A percentile compares a stretch with the other conserved stretches of the same genome.
Evolutionary conservation across 2,329 filamentous ascomycete species (phyloP).

Genomic region (Clarireedia homoeocarpa): DNA sequence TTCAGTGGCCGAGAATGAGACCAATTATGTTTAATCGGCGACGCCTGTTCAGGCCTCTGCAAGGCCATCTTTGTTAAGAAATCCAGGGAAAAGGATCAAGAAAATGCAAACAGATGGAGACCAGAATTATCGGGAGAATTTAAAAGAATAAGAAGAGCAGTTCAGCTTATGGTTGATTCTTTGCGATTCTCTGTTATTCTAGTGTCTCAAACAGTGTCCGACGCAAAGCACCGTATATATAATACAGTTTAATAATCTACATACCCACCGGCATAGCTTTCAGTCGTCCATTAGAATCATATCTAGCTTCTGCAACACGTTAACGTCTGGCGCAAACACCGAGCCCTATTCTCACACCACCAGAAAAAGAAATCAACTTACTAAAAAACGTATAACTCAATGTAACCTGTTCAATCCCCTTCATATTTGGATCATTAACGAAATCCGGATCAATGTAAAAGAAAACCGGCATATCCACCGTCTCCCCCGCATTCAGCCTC

Average conservation of each 20-base stretch:
- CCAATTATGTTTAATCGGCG: no score
- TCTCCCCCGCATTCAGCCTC: slow-evolving; percentile 87
- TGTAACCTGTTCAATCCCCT: slow-evolving; percentile 88
- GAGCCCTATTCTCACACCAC: neutral
- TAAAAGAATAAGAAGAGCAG: neutral
- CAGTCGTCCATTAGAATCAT: slow-evolving; percentile 72
- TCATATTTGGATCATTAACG: slow-evolving; percentile 86
- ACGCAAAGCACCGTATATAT: slow-evolving; percentile 7
- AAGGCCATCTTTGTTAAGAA: no score
- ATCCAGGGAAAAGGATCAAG: no score
- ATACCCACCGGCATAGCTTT: slow-evolving; percentile 20
- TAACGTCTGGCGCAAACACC: neutral
- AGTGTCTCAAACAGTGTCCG: neutral
- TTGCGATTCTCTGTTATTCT: neutral
- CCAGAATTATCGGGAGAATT: neutral
- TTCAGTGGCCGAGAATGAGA: no score
- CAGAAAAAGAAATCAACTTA: slow-evolving; percentile 42
- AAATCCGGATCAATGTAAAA: slow-evolving; percentile 98
- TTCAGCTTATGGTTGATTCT: no score
- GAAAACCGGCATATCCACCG: slow-evolving; percentile 98
- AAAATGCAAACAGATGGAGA: no score
- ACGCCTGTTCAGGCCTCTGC: no score
- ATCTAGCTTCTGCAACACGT: slow-evolving; percentile 59
- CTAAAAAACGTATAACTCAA: slow-evolving; percentile 98
- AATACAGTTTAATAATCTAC: neutral